Percentiles rank a stretch among this genome's conserved stretches.
These are phyloP conservation scores for Phytopythium boreale DNA, from an alignment of 352 stramenopile species.

Conservation along the genomic window DNA sequence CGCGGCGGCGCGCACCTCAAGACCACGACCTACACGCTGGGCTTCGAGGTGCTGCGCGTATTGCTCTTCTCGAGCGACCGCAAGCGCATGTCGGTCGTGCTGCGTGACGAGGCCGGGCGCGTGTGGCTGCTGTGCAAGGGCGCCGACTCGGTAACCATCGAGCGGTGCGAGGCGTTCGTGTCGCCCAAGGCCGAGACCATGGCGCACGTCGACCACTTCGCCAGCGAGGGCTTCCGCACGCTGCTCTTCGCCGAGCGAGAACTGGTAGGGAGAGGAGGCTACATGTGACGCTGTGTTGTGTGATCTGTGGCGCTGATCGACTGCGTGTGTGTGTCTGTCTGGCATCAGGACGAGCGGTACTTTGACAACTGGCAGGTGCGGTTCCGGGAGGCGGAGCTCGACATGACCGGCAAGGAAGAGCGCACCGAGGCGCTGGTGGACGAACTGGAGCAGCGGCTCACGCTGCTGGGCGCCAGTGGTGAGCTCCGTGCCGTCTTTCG, in stretches of 20 bases:
- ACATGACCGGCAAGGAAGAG: conserved; percentile 62
- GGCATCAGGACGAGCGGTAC: conserved; percentile 51
- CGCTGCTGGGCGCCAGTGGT: conserved; percentile 84
- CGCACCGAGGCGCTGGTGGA: conserved; percentile 56
- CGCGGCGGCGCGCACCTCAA: conserved; percentile 48
- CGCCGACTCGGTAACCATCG: conserved; percentile 72
- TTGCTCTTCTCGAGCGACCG: conserved; percentile 76
- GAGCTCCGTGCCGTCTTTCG: conserved; percentile 3
- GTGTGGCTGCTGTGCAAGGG: conserved; percentile 82
- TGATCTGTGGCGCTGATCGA: neutral
- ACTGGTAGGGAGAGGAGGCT: conserved; percentile 36
- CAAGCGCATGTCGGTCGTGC: conserved; percentile 83
- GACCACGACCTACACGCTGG: conserved; percentile 59
- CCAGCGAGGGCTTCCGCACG: conserved; percentile 80
- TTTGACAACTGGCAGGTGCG: conserved; percentile 65
- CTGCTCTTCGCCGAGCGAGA: conserved; percentile 77
- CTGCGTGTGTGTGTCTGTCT: neutral
- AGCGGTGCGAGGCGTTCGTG: conserved; percentile 60
- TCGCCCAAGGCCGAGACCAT: conserved; percentile 54
- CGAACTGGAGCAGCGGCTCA: conserved; percentile 84
- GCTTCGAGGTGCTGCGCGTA: conserved; percentile 69
- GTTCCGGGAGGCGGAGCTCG: conserved; percentile 68
- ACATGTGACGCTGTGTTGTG: neutral
- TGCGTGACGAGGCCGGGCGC: conserved; percentile 46
- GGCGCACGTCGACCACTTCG: conserved; percentile 81